phyloP scores from a whole-genome alignment of 129 eudicot species.

The Centaurea solstitialis region DNA sequence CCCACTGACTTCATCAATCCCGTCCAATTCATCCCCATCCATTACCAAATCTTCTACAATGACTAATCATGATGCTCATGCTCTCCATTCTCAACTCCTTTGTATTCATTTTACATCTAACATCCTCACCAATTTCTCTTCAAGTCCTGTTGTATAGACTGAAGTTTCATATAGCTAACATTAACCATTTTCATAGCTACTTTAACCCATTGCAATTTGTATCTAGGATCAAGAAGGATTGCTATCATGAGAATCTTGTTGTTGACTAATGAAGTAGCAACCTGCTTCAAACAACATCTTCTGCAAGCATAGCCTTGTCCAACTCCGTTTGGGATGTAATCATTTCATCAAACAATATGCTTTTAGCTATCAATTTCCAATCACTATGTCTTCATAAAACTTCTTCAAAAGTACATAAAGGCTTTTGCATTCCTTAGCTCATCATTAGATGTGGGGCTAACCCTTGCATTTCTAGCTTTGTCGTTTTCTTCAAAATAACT shows the following conservation, averaged over 20 bases:
- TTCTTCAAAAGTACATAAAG: conserved; percentile 5
- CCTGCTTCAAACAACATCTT: not conserved
- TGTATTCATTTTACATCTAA: not conserved
- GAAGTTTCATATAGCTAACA: not conserved
- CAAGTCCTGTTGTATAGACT: not conserved
- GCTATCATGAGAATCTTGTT: not conserved
- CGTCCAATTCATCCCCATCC: no score
- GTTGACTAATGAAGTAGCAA: conserved; percentile 1
- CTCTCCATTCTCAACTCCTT: not conserved
- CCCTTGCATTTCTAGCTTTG: conserved; percentile 4
- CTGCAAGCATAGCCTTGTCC: not conserved
- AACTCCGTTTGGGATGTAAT: not conserved
- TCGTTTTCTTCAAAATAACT: conserved; percentile 9
- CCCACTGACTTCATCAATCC: no score
- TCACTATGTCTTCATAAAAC: not conserved
- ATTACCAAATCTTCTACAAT: no score
- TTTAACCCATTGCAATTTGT: not conserved
- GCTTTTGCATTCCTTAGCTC: conserved; percentile 1
- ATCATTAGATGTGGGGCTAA: not conserved
- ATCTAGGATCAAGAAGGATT: conserved; percentile 4
- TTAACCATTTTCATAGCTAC: not conserved
- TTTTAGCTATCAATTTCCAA: conserved; percentile 3
- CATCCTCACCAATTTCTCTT: no score
- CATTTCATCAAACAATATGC: not conserved
- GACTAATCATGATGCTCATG: no score